Evolutionary conservation across 805 yeast genomes (phyloP), one percentile per base, ranked within the genome.

Genomic region (Starmerella etchellsii): DNA sequence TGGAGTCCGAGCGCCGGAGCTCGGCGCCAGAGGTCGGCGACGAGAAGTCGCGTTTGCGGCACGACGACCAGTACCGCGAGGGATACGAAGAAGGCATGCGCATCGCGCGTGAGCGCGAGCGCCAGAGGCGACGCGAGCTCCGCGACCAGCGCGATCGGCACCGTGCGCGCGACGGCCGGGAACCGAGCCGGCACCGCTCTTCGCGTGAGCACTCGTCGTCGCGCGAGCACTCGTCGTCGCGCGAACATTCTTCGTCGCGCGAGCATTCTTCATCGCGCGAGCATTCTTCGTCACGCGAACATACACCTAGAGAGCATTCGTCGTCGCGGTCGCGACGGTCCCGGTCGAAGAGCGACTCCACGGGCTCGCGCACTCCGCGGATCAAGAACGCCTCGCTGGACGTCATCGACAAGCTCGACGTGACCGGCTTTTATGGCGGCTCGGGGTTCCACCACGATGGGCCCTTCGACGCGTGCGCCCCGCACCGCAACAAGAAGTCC

Each of bases 361-460:
- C 41, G 8, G 32, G 43, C 29, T 9, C 39, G 32, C 40, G 34
- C 23, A 36, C 22, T 28, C 37, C n/a, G 23, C 35, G 28, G 32
- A 20, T 34, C 35, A 64, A 54, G 71, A 85, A 47, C 40, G 55
- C 41, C 39, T 81, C 85, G 51, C 77, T 87, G 41, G 98, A 88
- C 56, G 83, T 93, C 3, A 91, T 91, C 52, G 98, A 91, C 64
- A 82, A 82, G 61, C 69, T 91, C 54, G 98, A 91, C 60, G 98
- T 88, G 35, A 87, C 96, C 11, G 96, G 95, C 1, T 70, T 87
- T 47, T 87, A 82, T 58, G 96, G 95, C 21, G 78, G 82, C 36
- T 83, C 84, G 15, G 83, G 93, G 2, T 91, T 91, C 70, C 98
- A 91, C 61, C 97, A 91, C 61, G 98, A 91, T 63, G 98, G 98